Percentiles rank a stretch among this genome's conserved stretches.
Evolutionary conservation across 208 protist genomes (phyloP).

Genomic region (Balamuthia mandrillaris): DNA sequence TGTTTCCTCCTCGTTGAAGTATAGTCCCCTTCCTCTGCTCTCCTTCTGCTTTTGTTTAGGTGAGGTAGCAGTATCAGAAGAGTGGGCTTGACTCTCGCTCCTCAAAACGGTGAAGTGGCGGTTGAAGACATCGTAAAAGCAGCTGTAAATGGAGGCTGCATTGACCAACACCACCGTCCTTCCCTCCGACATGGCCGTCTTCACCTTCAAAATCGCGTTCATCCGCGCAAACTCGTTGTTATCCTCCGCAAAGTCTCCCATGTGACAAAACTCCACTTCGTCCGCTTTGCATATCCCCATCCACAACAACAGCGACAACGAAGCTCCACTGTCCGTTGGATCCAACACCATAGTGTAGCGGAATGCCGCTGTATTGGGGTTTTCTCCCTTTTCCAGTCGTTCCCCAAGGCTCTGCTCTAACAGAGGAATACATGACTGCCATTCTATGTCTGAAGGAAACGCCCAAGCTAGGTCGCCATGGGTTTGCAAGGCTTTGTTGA

Average conservation of each 20-base stretch:
- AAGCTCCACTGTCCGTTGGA: conserved; percentile 51
- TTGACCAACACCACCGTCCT: conserved; percentile 59
- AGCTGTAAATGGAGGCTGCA: conserved; percentile 15
- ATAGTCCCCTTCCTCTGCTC: too few relatives aligned
- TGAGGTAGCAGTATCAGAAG: neutral
- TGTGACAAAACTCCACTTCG: neutral
- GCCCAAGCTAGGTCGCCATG: neutral
- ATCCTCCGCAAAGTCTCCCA: conserved; percentile 59
- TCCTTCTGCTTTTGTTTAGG: too few relatives aligned
- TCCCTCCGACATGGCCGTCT: conserved; percentile 47
- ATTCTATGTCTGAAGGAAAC: neutral
- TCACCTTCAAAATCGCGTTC: conserved; percentile 42
- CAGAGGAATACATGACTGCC: neutral
- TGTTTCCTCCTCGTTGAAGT: neutral
- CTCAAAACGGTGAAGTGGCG: conserved; percentile 38
- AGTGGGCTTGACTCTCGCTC: neutral
- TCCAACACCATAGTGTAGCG: conserved; percentile 63
- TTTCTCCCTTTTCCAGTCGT: conserved; percentile 13
- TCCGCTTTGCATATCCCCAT: conserved; percentile 9
- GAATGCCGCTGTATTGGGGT: conserved; percentile 48
- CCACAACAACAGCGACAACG: conserved; percentile 14
- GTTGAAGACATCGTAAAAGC: conserved; percentile 71
- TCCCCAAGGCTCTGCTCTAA: conserved; percentile 38
- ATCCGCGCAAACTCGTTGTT: neutral
- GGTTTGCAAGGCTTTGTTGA: neutral